Conservation (phyloP, 1,284 basidiomycete species). For the Vanrija sp. region DNA sequence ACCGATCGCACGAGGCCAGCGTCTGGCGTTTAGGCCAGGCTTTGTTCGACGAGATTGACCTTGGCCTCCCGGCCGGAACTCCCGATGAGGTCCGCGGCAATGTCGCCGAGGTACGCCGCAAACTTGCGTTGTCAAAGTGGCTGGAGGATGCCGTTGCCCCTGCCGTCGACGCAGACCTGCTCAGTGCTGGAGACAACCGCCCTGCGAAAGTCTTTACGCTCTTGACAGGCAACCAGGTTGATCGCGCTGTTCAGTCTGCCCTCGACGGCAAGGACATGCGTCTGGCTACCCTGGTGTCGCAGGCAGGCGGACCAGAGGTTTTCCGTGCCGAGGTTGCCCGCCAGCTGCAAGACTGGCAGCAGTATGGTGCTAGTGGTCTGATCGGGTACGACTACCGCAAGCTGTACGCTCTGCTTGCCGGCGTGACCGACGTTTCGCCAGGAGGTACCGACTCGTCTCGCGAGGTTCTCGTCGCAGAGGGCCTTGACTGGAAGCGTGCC, state of each 20-base stretch:
- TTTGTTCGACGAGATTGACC: slow-evolving; percentile 74
- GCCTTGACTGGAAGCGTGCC: slow-evolving; percentile 90
- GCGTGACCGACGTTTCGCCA: slow-evolving; percentile 64
- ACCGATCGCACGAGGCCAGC: slow-evolving; percentile 70
- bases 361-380: slow-evolving; percentile 69
- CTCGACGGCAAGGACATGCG: slow-evolving; percentile 74
- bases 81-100: slow-evolving; percentile 56
- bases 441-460: slow-evolving; percentile 52
- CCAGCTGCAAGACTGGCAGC: slow-evolving; percentile 81
- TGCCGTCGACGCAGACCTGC: slow-evolving; percentile 71
- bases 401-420: slow-evolving; percentile 81
- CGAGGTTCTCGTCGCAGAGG: slow-evolving; percentile 70
- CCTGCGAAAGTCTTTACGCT: slow-evolving; percentile 66
- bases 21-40: slow-evolving; percentile 86
- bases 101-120: slow-evolving; percentile 61
- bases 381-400: slow-evolving; percentile 68
- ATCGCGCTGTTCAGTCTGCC: slow-evolving; percentile 73
- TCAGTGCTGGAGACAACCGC: slow-evolving; percentile 51
- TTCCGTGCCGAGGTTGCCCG: slow-evolving; percentile 70
- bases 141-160: slow-evolving; percentile 70
- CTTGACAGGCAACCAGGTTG: slow-evolving; percentile 82
- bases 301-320: slow-evolving; percentile 74
- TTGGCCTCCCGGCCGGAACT: slow-evolving; percentile 61
- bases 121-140: slow-evolving; percentile 81
- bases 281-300: slow-evolving; percentile 86